These are phyloP conservation scores for Pythium volutum DNA, from an alignment of 352 stramenopile genomes.

Conservation along the genomic window DNA sequence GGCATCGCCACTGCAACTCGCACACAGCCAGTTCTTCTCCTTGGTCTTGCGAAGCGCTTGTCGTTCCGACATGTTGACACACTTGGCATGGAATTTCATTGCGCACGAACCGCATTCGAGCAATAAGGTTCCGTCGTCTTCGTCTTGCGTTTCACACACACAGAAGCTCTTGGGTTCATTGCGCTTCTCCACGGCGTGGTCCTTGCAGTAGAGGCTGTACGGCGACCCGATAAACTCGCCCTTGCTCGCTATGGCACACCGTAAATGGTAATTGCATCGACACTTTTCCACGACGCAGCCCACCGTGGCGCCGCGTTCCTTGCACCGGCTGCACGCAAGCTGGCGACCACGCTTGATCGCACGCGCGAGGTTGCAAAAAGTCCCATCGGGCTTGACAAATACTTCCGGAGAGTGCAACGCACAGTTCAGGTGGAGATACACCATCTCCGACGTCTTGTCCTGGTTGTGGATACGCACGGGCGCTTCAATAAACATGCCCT, in stretches of 20 bases:
- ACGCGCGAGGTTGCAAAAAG: conserved; percentile 78
- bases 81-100: conserved; percentile 77
- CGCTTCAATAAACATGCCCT: conserved; percentile 72
- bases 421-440: conserved; percentile 82
- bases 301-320: conserved; percentile 65
- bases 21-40: conserved; percentile 40
- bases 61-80: conserved; percentile 74
- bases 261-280: conserved; percentile 74
- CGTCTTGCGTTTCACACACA: conserved; percentile 43
- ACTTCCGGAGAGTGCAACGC: conserved; percentile 78
- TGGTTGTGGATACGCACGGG: conserved; percentile 64
- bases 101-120: conserved; percentile 60
- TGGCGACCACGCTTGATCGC: conserved; percentile 78
- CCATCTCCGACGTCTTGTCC: conserved; percentile 63
- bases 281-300: conserved; percentile 78
- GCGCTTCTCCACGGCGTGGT: conserved; percentile 47
- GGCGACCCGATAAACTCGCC: conserved; percentile 71
- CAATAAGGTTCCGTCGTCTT: conserved; percentile 43
- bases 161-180: conserved; percentile 38
- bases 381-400: conserved; percentile 74
- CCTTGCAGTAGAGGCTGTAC: conserved; percentile 74
- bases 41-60: conserved; percentile 59
- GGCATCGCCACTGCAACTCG: conserved; percentile 26
- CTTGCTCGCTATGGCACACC: conserved; percentile 67
- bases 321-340: conserved; percentile 68